Percentiles rank a stretch among this genome's conserved stretches.
phyloP scores from a whole-genome alignment of 2,329 filamentous ascomycete species.

The Penicillium brevicompactum region DNA sequence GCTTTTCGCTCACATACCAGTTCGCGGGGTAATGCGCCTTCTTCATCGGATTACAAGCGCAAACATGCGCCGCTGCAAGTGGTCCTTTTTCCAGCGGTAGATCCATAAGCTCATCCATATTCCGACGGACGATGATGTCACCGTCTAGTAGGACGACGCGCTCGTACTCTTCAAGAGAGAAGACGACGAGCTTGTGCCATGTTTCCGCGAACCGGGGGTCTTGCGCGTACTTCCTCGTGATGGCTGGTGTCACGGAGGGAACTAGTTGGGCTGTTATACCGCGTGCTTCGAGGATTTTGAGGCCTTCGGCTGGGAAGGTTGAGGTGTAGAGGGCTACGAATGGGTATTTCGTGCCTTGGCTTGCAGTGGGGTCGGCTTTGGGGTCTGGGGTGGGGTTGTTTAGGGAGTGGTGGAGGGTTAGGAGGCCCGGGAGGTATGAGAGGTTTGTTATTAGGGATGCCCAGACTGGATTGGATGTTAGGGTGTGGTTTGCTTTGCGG shows the following conservation, averaged over 20 bases:
- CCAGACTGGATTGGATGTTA: slow-evolving; percentile 64
- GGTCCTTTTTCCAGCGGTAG: slow-evolving; percentile 60
- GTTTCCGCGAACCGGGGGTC: slow-evolving; percentile 82
- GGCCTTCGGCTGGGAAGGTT: slow-evolving; percentile 66
- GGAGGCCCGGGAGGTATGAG: slow-evolving; percentile 73
- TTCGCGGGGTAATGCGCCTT: slow-evolving; percentile 73
- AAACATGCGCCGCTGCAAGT: slow-evolving; percentile 76
- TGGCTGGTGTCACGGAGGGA: slow-evolving; percentile 69
- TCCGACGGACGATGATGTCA: slow-evolving; percentile 75
- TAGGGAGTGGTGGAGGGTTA: slow-evolving; percentile 75
- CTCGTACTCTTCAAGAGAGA: slow-evolving; percentile 70
- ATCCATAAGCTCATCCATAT: slow-evolving; percentile 87
- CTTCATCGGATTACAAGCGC: slow-evolving; percentile 78
- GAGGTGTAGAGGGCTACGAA: slow-evolving; percentile 79
- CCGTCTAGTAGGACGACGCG: slow-evolving; percentile 78
- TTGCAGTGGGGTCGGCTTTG: not conserved
- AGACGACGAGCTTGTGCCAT: slow-evolving; percentile 79
- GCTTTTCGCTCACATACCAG: slow-evolving; percentile 51
- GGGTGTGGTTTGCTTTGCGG: not conserved
- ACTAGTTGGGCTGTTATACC: slow-evolving; percentile 69
- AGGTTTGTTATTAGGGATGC: slow-evolving; percentile 80
- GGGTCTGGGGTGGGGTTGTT: slow-evolving; percentile 44
- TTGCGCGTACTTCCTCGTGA: slow-evolving; percentile 65
- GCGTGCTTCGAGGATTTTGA: slow-evolving; percentile 65
- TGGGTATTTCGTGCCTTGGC: slow-evolving; percentile 64